A percentile compares a stretch with the other conserved stretches of the same genome.
These are phyloP conservation scores for Aspergillus carlsbadensis DNA, from an alignment of 495 filamentous ascomycete genomes.

Conservation along the genomic window DNA sequence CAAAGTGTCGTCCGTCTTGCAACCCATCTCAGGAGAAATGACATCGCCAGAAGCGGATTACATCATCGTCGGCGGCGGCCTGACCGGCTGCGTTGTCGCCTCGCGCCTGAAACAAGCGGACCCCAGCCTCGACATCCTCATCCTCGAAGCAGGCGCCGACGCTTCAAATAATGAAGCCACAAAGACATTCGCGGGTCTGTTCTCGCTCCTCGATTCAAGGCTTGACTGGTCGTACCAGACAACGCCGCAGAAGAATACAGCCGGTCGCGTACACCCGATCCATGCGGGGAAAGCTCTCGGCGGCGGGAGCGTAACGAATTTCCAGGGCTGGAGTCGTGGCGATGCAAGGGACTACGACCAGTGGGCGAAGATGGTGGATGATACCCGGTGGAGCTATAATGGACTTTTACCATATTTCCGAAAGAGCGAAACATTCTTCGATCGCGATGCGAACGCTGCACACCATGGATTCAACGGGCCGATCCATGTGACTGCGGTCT, in stretches of 20 bases:
- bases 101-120: conserved; percentile 25
- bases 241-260: conserved; percentile 27
- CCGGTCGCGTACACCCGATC: conserved; percentile 19
- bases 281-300: conserved; percentile 36
- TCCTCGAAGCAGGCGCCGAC: conserved; percentile 32
- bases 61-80: conserved; percentile 44
- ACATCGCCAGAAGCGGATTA: conserved; percentile 20
- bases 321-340: conserved; percentile 33
- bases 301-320: conserved; percentile 26
- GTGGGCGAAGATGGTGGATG: conserved; percentile 33
- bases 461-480: conserved; percentile 29
- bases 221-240: conserved; percentile 35
- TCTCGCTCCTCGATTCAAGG: conserved; percentile 23
- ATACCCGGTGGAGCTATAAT: conserved; percentile 36
- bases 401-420: conserved; percentile 28
- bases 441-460: background rate
- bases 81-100: conserved; percentile 42
- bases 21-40: background rate
- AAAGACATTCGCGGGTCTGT: conserved; percentile 8
- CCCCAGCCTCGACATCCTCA: conserved; percentile 19
- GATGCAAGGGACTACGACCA: conserved; percentile 34
- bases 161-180: conserved; percentile 18
- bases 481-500: conserved; percentile 18
- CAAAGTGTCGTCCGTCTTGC: too few species aligned
- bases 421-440: conserved; percentile 1